Percentiles rank a stretch among this genome's conserved stretches.
These are phyloP conservation scores for Eucalyptus microcorys DNA, from an alignment of 345 rosid species.

Conservation along the genomic window DNA sequence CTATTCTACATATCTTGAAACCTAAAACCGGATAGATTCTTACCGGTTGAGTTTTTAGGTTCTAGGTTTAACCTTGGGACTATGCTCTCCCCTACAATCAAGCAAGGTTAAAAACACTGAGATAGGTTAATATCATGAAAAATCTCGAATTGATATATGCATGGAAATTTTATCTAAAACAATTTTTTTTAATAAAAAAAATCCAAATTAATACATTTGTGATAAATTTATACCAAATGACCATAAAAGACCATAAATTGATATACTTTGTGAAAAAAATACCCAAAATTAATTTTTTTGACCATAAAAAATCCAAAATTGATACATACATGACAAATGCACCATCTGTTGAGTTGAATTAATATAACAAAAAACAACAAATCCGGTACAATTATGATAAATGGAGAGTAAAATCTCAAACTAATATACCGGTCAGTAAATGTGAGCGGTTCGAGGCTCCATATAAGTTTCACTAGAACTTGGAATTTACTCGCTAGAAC, in stretches of 20 bases:
- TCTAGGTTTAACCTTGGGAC: too few relatives aligned
- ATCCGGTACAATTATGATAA: rapidly evolving
- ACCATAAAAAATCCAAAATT: rapidly evolving
- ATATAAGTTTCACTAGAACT: too few relatives aligned
- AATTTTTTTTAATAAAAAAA: rapidly evolving
- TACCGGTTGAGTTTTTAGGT: rapidly evolving
- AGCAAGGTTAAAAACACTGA: neutral
- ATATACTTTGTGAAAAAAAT: rapidly evolving
- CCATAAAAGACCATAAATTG: rapidly evolving
- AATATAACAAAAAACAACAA: rapidly evolving
- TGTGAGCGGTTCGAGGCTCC: rapidly evolving
- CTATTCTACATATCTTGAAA: too few relatives aligned
- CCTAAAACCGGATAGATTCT: rapidly evolving
- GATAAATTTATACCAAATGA: too few relatives aligned
- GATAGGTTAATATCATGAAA: too few relatives aligned
- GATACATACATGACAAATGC: too few relatives aligned
- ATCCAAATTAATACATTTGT: rapidly evolving
- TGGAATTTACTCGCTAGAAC: rapidly evolving
- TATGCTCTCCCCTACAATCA: neutral
- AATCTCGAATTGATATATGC: rapidly evolving
- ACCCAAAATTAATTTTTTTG: too few relatives aligned
- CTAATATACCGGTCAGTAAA: rapidly evolving
- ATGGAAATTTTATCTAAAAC: too few relatives aligned
- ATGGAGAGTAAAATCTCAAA: too few relatives aligned
- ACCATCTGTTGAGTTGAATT: rapidly evolving